Base-by-base conservation (phyloP, 139 green algal species). In the Mychonastes homosphaera region DNA sequence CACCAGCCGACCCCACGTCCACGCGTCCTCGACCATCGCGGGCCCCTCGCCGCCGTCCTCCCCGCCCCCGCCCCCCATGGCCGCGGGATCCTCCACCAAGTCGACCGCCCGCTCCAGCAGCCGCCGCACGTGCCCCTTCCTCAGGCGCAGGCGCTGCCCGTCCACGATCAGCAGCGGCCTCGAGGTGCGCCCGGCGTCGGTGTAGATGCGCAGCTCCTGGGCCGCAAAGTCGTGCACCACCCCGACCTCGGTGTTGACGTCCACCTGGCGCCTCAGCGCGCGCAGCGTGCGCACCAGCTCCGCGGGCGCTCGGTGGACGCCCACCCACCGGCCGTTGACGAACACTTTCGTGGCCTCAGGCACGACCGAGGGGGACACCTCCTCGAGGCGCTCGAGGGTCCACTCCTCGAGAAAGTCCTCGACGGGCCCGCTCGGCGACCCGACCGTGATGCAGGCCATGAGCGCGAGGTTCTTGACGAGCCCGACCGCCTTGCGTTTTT, bases 381-480 rank as follows among this genome's bases (percentile, higher is more conserved):
- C 84, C 52, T 91, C 84, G 50, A 95, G 76, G 32, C 66, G 64
- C 68, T 94, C 85, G 0, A 70, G 87, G 47, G 70, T 71, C 74
- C 83, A 94, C 69, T 91, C 84, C 33, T 87, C 75, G 39, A 94
- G 62, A 51, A 91, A 86, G 30, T 89, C 78, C n/a, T 83, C 66
- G 29, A 93, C 69, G 1, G 81, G 82, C 12, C 51, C 63, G 3
- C 71, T 73, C 28, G 81, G 64, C 21, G 79, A 89, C 47, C 84
- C 85, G 9, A 82, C 78, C 1, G 74, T 85, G 65, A 95, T 85
- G 73, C 91, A 89, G 7, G 76, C 76, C 92, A 98, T 99, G 6
- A 99, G 82, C 40, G 93, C 93, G 59, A 99, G 81, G 76, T 99
- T 98, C 72, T 99, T 99, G 12, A 97, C 91, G 50, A 99, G 82